Conservation (phyloP, 202 grass and related monocot species). For the Cymbopogon flexuosus region DNA sequence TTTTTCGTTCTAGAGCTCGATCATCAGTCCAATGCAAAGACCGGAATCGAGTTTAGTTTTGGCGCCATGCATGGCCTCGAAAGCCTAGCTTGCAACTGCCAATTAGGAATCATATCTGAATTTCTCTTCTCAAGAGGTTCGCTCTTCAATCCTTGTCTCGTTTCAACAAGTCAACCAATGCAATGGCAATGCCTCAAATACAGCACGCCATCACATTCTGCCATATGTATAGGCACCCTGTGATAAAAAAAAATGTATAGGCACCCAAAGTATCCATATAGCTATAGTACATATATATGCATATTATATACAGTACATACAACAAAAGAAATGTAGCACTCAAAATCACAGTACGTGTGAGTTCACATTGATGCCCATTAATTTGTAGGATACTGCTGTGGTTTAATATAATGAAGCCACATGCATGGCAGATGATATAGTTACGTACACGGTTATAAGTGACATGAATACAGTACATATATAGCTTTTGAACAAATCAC, state of each 20-base stretch:
- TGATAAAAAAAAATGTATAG: neutral
- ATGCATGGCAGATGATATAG: neutral
- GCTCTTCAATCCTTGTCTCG: conserved; percentile 23
- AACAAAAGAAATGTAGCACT: neutral
- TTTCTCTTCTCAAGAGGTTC: conserved; percentile 19
- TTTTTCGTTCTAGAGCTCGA: neutral
- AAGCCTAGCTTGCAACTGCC: neutral
- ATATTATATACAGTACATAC: neutral
- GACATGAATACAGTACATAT: neutral
- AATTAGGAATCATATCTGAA: conserved; percentile 42
- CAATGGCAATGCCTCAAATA: conserved; percentile 17
- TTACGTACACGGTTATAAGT: neutral
- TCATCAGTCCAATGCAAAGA: neutral
- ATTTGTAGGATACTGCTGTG: neutral
- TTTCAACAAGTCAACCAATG: conserved; percentile 21
- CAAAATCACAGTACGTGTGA: neutral
- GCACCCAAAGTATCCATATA: neutral
- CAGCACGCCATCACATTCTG: neutral
- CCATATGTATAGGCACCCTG: neutral
- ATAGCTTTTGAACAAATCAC: neutral
- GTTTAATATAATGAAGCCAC: neutral
- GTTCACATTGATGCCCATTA: neutral
- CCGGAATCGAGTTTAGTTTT: neutral
- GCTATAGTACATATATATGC: neutral
- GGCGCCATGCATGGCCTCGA: neutral